These are phyloP conservation scores for Ceratorhiza oryzae-sativae DNA, from an alignment of 1,284 basidiomycete species.

Conservation along the genomic window DNA sequence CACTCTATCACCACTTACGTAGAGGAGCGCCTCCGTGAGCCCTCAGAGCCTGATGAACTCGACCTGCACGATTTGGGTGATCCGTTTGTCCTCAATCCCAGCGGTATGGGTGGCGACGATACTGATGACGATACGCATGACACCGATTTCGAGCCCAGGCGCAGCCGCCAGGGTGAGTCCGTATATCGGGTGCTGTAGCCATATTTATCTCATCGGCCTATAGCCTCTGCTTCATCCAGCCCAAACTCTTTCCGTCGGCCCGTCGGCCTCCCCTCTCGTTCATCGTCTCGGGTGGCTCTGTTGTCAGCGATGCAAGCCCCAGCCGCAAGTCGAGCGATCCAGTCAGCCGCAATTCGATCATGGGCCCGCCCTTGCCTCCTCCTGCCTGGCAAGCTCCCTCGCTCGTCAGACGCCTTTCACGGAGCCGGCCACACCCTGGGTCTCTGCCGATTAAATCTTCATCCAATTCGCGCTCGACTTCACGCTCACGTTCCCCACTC, in stretches of 20 bases:
- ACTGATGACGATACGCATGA: constrained; percentile 67
- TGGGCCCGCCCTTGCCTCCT: constrained; percentile 48
- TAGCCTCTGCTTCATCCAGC: constrained; percentile 70
- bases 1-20: constrained; percentile 93
- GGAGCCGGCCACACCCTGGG: constrained; percentile 75
- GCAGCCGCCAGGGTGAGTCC: constrained; percentile 41
- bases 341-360: constrained; percentile 45
- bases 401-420: constrained; percentile 66
- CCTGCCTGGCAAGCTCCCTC: constrained; percentile 54
- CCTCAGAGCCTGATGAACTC: constrained; percentile 47
- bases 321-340: constrained; percentile 41
- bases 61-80: constrained; percentile 53
- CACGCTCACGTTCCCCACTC: constrained; percentile 92
- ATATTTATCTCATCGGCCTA: constrained; percentile 60
- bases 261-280: constrained; percentile 58
- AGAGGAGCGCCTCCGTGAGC: constrained; percentile 83
- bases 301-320: constrained; percentile 24
- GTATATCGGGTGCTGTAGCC: constrained; percentile 49
- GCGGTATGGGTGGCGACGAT: constrained; percentile 65
- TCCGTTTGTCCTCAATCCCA: constrained; percentile 42
- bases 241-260: constrained; percentile 73
- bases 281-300: constrained; percentile 15
- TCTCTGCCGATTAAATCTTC: constrained; percentile 70
- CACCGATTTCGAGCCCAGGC: constrained; percentile 27
- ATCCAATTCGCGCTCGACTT: constrained; percentile 92